phyloP scores from a whole-genome alignment of 2,329 filamentous ascomycete species.

The Periconia macrospinosa region DNA sequence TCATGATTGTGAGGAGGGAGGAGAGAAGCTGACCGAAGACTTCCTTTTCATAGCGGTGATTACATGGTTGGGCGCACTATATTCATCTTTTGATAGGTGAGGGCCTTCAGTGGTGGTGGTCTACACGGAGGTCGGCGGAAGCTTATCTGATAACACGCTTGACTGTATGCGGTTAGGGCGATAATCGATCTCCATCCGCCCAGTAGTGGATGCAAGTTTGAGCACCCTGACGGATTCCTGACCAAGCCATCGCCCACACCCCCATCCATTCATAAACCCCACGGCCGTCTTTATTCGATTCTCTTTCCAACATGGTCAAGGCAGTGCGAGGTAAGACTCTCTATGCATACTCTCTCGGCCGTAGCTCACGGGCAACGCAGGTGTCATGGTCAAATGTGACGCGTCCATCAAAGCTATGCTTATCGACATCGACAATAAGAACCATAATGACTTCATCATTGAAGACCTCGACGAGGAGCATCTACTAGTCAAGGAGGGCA shows the following conservation, averaged over 20 bases:
- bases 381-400: slow-evolving; percentile 78
- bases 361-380: slow-evolving; percentile 37
- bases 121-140: slow-evolving; percentile 1
- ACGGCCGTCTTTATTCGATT: neutral
- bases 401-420: slow-evolving; percentile 88
- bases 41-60: too few relatives aligned
- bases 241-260: neutral
- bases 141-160: slow-evolving; percentile 4
- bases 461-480: slow-evolving; percentile 79
- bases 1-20: too few relatives aligned
- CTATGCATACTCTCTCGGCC: neutral
- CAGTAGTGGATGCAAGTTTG: neutral
- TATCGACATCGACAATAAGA: slow-evolving; percentile 69
- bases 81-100: too few relatives aligned
- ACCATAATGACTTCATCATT: slow-evolving; percentile 72
- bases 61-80: too few relatives aligned
- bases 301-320: slow-evolving; percentile 54
- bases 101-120: too few relatives aligned
- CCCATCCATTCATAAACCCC: neutral
- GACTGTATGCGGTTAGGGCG: slow-evolving; percentile 4
- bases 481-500: slow-evolving; percentile 73
- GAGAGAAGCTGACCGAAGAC: too few relatives aligned
- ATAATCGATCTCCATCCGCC: neutral
- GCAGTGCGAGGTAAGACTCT: slow-evolving; percentile 56
- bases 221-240: slow-evolving; percentile 24